These are phyloP conservation scores for Geotrichum bryndzae DNA, from an alignment of 1,139 yeast genomes.

Conservation along the genomic window DNA sequence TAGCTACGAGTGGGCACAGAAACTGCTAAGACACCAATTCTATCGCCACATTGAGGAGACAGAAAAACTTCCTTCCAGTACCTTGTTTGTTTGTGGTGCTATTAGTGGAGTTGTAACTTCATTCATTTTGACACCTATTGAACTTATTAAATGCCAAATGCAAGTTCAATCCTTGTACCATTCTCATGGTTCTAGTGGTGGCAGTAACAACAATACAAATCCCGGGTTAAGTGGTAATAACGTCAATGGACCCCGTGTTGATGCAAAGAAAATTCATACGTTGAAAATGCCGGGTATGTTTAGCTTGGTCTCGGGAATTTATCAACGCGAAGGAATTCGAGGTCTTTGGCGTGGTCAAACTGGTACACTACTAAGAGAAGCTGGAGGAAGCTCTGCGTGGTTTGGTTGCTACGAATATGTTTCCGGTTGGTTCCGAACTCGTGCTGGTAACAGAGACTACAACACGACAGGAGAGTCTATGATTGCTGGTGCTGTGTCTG, in stretches of 20 bases:
- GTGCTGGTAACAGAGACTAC: constrained; percentile 21
- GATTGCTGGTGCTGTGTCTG: constrained; percentile 81
- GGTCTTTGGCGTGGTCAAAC: constrained; percentile 83
- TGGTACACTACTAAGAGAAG: constrained; percentile 78
- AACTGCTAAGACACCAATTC: constrained; percentile 26
- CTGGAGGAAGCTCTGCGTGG: constrained; percentile 91
- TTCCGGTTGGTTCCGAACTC: constrained; percentile 37
- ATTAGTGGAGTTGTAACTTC: constrained; percentile 80
- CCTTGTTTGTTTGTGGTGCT: constrained; percentile 58
- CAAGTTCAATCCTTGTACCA: constrained; percentile 53
- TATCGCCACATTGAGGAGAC: constrained; percentile 3
- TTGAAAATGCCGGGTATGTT: constrained; percentile 9
- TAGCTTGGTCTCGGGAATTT: constrained; percentile 6
- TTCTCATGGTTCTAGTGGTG: not conserved
- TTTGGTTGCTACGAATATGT: constrained; percentile 77
- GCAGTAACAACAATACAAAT: not conserved
- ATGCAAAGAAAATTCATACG: constrained; percentile 6
- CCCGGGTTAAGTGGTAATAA: not conserved
- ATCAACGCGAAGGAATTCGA: constrained; percentile 46
- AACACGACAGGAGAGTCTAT: constrained; percentile 50
- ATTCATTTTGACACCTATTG: constrained; percentile 82
- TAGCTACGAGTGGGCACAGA: constrained; percentile 49
- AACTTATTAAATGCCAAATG: constrained; percentile 76
- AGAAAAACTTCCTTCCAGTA: constrained; percentile 16
- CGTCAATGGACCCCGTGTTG: constrained; percentile 8